Conservation (phyloP, 345 rosid genomes). For the Camelina laxa region DNA sequence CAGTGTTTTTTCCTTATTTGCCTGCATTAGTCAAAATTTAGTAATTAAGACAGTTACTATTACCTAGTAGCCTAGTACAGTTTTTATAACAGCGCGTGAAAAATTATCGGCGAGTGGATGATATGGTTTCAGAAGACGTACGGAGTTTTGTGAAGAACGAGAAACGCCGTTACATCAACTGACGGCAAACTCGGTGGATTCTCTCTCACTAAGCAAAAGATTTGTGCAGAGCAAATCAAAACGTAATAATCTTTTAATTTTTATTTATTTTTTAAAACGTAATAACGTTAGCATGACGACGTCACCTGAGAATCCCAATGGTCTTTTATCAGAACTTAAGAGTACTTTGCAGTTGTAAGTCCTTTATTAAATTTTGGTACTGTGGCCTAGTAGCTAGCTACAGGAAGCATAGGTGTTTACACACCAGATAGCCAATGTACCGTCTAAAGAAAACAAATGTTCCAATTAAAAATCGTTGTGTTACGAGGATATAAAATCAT, state of each 20-base stretch:
- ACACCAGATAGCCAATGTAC: neutral
- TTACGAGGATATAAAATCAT: neutral
- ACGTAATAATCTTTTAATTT: conserved; percentile 18
- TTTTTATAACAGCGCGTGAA: neutral
- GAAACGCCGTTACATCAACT: conserved; percentile 49
- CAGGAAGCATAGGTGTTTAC: neutral
- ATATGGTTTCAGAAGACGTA: conserved; percentile 14
- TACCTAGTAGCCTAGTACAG: too few relatives aligned
- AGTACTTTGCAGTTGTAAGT: conserved; percentile 30
- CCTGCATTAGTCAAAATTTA: neutral
- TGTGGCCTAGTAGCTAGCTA: neutral
- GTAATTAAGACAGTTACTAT: neutral
- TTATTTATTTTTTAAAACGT: too few relatives aligned
- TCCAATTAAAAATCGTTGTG: neutral
- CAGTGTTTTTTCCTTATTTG: neutral
- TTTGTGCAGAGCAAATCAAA: conserved; percentile 44
- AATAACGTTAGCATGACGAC: conserved; percentile 45
- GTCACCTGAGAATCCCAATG: conserved; percentile 42
- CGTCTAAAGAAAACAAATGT: neutral
- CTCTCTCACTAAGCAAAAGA: conserved; percentile 44
- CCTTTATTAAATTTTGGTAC: conserved; percentile 17
- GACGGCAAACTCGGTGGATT: conserved; percentile 42
- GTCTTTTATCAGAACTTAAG: conserved; percentile 37
- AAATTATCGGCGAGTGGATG: conserved; percentile 16
- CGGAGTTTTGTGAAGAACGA: conserved; percentile 44